Conservation (phyloP, 140 eudicot genomes). For the Ambrosia hybrid region DNA sequence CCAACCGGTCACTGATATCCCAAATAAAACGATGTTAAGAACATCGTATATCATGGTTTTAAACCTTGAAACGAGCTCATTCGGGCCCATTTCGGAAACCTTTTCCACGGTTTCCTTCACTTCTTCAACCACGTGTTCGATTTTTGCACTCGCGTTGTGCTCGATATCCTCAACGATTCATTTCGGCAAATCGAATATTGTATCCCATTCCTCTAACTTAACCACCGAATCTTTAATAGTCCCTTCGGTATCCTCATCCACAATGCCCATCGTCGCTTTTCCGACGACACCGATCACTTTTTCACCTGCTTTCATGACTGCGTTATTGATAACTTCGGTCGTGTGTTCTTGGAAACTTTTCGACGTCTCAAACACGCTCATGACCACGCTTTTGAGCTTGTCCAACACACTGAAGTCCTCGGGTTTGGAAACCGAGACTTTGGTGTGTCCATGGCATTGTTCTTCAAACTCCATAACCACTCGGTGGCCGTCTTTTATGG, state of each 20-base stretch:
- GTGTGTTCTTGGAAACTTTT: too few relatives aligned
- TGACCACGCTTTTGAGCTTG: too few relatives aligned
- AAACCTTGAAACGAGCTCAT: slow-evolving; percentile 10
- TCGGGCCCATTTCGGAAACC: neutral
- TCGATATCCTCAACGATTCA: slow-evolving; percentile 30
- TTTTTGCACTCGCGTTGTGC: slow-evolving; percentile 15
- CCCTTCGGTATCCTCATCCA: neutral
- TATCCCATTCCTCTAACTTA: slow-evolving; percentile 23
- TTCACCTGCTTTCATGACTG: neutral
- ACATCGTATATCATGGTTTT: slow-evolving; percentile 19
- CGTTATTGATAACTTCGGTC: neutral
- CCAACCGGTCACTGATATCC: slow-evolving; percentile 29
- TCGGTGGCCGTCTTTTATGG: too few relatives aligned
- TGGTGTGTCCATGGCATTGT: too few relatives aligned
- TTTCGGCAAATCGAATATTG: slow-evolving; percentile 31
- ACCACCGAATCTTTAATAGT: slow-evolving; percentile 8
- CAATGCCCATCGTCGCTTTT: neutral
- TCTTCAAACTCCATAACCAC: too few relatives aligned
- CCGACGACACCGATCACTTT: neutral
- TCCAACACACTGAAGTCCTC: neutral
- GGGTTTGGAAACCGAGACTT: too few relatives aligned
- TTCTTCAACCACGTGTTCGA: neutral
- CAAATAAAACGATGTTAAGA: neutral
- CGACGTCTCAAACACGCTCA: too few relatives aligned
- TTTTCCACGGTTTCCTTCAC: slow-evolving; percentile 1